Conservation (phyloP, 2,329 filamentous ascomycete species). For the Lachnellula subtilissima region DNA sequence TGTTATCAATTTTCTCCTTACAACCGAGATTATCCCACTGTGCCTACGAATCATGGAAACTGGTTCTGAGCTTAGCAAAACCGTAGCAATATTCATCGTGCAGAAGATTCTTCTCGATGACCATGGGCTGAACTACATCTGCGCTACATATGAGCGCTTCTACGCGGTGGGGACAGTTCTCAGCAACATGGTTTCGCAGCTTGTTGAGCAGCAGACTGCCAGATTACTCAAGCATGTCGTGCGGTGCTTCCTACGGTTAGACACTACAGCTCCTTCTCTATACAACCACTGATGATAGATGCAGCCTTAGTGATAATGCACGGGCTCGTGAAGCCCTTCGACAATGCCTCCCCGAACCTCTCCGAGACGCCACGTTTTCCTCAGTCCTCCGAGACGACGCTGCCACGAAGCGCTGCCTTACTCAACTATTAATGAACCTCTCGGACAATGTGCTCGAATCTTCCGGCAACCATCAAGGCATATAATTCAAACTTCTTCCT, state of each 20-base stretch:
- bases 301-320: constrained; percentile 88
- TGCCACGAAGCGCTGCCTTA: constrained; percentile 93
- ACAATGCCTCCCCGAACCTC: constrained; percentile 94
- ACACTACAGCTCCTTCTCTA: constrained; percentile 11
- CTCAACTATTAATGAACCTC: constrained; percentile 94
- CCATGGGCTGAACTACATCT: constrained; percentile 95
- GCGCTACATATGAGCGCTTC: constrained; percentile 96
- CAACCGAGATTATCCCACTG: constrained; percentile 96
- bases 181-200: constrained; percentile 97
- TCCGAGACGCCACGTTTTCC: constrained; percentile 96
- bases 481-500: constrained; percentile 20
- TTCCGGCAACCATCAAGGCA: constrained; percentile 28
- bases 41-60: constrained; percentile 99
- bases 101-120: constrained; percentile 98
- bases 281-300: constrained; percentile 8
- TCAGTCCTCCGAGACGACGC: constrained; percentile 95
- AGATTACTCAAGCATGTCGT: constrained; percentile 96
- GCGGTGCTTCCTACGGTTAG: constrained; percentile 88
- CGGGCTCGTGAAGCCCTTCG: constrained; percentile 89
- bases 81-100: constrained; percentile 98
- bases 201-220: constrained; percentile 96
- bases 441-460: constrained; percentile 71
- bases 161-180: constrained; percentile 96
- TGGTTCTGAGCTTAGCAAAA: constrained; percentile 96
- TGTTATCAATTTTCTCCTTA: constrained; percentile 97